These are phyloP conservation scores for Akanthomyces dipterigenus DNA, from an alignment of 2,329 filamentous ascomycete species.

Conservation along the genomic window DNA sequence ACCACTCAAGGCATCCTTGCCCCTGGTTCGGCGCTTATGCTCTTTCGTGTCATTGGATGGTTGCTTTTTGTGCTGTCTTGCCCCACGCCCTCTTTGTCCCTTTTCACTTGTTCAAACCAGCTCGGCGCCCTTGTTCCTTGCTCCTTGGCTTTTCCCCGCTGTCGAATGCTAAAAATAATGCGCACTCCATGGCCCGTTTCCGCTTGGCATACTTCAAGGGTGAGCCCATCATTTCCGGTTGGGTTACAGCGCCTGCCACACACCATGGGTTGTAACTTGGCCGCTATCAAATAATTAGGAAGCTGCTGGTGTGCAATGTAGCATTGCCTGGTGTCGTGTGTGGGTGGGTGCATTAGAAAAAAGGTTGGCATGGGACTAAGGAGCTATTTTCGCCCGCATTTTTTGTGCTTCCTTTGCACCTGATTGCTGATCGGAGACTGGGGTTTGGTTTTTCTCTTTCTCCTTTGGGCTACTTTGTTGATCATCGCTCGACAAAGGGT, in stretches of 20 bases:
- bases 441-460: not conserved
- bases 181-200: not conserved
- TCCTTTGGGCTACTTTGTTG: not conserved
- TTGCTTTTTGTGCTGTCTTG: too few species aligned
- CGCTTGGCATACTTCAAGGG: not conserved
- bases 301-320: not conserved
- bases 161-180: not conserved
- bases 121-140: too few species aligned
- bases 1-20: too few species aligned
- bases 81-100: too few species aligned
- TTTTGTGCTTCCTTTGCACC: not conserved
- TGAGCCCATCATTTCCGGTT: not conserved
- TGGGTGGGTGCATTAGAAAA: not conserved
- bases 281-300: conserved; percentile 5
- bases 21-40: too few species aligned
- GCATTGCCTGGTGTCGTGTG: not conserved
- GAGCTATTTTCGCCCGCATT: not conserved
- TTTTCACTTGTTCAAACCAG: too few species aligned
- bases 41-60: too few species aligned
- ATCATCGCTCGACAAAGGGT: not conserved
- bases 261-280: not conserved
- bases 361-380: not conserved
- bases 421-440: not conserved
- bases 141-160: not conserved
- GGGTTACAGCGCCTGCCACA: not conserved